Evolutionary conservation across 305 asterid species (phyloP), one percentile per base, ranked within the genome.

Genomic region (Solanum hybrid): DNA sequence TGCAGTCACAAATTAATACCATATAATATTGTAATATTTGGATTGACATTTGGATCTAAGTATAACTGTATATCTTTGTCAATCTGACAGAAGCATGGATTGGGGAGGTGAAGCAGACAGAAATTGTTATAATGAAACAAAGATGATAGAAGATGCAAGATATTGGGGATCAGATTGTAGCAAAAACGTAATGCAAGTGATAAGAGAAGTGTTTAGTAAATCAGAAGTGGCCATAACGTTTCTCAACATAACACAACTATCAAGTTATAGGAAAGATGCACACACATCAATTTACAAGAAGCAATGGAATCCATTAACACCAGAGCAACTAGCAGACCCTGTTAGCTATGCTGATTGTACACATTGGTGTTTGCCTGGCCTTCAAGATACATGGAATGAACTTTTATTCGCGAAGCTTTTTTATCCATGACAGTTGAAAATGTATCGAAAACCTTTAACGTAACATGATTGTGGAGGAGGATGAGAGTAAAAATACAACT

Each of bases 251-350:
- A 93, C 95, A 4, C 92, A 89, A 22, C 94, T 93, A 27, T 93
- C 94, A 4, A 90, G 90, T 72, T 89, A 90, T 29, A 83, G 95
- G 41, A 93, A 92, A 45, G 95, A 93, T 86, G 95, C 94, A 0
- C 95, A 93, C 77, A 92, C 94, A 7, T 90, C 95, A 5, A 90
- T 93, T 34, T 92, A 91, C 91, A 93, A 93, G 85, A 93, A 92
- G 41, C 95, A 93, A 79, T 93, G 95, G 94, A 90, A 88, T 78
- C 93, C 87, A 15, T 82, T 93, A 9, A 93, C 93, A 4, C 91
- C 90, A 6, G 91, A 92, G 85, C 92, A 93, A 91, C 22, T 90
- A 26, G 93, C 91, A 7, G 87, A 93, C 77, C 94, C 95, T 1
- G 85, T 57, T 34, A 93, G 93, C 92, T 93, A 93, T 89, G 93